These are phyloP conservation scores for Oryza rufipogon DNA, from an alignment of 176 grass and related monocot species.

Conservation along the genomic window DNA sequence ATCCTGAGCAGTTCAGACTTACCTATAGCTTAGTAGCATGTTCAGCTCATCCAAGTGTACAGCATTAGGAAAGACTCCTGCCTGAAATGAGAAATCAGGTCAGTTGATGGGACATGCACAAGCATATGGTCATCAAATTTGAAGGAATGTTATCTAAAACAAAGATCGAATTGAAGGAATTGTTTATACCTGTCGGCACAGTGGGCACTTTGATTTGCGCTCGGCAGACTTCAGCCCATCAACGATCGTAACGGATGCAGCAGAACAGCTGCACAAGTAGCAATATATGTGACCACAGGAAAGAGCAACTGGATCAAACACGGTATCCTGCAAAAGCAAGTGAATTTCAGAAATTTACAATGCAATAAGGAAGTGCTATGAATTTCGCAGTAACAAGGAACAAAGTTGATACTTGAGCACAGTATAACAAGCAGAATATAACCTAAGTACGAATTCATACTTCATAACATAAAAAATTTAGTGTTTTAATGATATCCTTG, in stretches of 20 bases:
- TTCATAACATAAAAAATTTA: neutral
- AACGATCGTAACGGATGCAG: constrained; percentile 75
- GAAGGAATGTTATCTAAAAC: too few species aligned
- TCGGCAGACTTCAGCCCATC: constrained; percentile 64
- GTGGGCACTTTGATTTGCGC: constrained; percentile 72
- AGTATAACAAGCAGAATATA: neutral
- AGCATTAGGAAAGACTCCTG: constrained; percentile 64
- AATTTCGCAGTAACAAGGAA: neutral
- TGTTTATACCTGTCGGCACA: constrained; percentile 67
- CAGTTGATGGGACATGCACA: neutral
- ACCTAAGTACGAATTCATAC: neutral
- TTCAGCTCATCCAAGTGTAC: constrained; percentile 80
- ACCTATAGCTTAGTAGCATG: constrained; percentile 74
- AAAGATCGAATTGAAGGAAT: neutral
- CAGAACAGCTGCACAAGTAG: constrained; percentile 82
- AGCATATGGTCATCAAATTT: neutral
- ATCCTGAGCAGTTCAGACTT: constrained; percentile 1
- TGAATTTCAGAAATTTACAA: neutral
- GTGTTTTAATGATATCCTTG: neutral
- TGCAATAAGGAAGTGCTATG: neutral
- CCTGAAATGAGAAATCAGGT: constrained; percentile 43
- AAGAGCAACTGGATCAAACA: constrained; percentile 79
- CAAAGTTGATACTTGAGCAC: too few species aligned
- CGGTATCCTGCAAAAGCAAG: constrained; percentile 55
- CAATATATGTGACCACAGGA: constrained; percentile 90